Percentiles rank a stretch among this genome's conserved stretches.
Conservation (phyloP, 805 yeast genomes). For the Kodamaea fukazawae region DNA sequence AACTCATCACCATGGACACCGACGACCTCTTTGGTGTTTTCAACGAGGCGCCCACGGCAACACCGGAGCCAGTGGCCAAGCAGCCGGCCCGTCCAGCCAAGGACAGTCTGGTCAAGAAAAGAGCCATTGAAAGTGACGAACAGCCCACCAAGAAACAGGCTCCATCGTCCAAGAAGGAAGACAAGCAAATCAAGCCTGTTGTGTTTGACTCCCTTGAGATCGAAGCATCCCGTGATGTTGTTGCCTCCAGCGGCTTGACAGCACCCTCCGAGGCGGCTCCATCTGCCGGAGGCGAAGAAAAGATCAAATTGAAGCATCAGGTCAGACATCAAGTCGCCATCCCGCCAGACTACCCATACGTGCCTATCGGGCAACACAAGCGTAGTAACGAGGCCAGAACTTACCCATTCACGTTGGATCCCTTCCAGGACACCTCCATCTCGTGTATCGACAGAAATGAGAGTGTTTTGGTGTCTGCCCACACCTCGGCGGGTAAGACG, state of each 20-base stretch:
- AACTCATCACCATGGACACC: constrained; percentile 28
- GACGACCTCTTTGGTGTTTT: constrained; percentile 65
- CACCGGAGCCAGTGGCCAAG: constrained; percentile 24
- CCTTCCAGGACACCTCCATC: constrained; percentile 95
- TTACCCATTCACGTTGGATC: constrained; percentile 91
- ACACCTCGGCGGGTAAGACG: constrained; percentile 95
- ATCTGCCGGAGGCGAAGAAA: constrained; percentile 24
- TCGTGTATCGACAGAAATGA: constrained; percentile 94
- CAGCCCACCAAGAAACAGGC: constrained; percentile 2
- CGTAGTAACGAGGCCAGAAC: constrained; percentile 76
- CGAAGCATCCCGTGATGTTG: constrained; percentile 85
- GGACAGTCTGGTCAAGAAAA: constrained; percentile 20
- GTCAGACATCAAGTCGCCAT: constrained; percentile 97
- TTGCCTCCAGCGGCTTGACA: constrained; percentile 72
- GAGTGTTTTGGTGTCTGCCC: constrained; percentile 95
- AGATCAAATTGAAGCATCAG: constrained; percentile 79
- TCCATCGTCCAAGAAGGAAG: constrained; percentile 11
- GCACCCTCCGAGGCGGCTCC: constrained; percentile 21
- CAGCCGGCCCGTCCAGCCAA: constrained; percentile 12
- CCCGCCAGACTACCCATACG: constrained; percentile 86
- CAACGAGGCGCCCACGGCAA: constrained; percentile 49
- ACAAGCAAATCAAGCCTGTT: constrained; percentile 54
- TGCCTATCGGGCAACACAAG: constrained; percentile 85
- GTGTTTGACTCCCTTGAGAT: constrained; percentile 86
- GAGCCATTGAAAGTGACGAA: constrained; percentile 16